These are phyloP conservation scores for Yamadazyma sp. DNA, from an alignment of 1,139 yeast species.

Conservation along the genomic window DNA sequence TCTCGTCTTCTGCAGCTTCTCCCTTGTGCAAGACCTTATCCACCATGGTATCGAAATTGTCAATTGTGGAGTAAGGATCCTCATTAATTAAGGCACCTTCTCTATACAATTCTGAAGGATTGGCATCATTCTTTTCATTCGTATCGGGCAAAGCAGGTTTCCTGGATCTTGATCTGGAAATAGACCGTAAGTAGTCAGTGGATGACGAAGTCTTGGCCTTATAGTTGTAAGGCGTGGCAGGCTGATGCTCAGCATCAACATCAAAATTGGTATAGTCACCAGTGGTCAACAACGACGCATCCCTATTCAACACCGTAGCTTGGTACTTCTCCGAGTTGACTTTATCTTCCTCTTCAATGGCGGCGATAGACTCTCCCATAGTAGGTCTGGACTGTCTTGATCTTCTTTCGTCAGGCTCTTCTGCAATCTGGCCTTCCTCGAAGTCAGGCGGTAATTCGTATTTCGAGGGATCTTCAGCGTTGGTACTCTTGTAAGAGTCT, in stretches of 20 bases:
- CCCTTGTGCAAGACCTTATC: conserved; percentile 32
- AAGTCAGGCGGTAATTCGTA: conserved; percentile 49
- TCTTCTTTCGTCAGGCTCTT: conserved; percentile 34
- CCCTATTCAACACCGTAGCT: conserved; percentile 27
- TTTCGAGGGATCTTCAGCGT: conserved; percentile 37
- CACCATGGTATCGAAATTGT: conserved; percentile 42
- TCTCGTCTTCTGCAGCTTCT: conserved; percentile 2
- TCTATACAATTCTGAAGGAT: conserved; percentile 36
- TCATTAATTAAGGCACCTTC: conserved; percentile 51
- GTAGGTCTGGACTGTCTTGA: conserved; percentile 49
- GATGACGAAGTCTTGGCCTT: conserved; percentile 35
- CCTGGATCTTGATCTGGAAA: conserved; percentile 64
- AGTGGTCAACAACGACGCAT: conserved; percentile 46
- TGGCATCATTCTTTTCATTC: conserved; percentile 48
- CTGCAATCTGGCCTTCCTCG: conserved; percentile 19
- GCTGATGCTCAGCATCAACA: conserved; percentile 36
- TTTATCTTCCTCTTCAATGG: conserved; percentile 36
- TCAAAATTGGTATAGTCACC: conserved; percentile 52
- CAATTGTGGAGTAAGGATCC: conserved; percentile 45
- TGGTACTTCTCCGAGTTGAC: conserved; percentile 15
- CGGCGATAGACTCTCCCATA: conserved; percentile 50
- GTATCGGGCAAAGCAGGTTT: conserved; percentile 26
- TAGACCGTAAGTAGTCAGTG: conserved; percentile 56
- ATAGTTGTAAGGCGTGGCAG: conserved; percentile 25
- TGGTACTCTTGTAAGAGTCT: conserved; percentile 58